Evolutionary conservation across 2,329 filamentous ascomycete species (phyloP), one percentile per base, ranked within the genome.

Genomic region (Paraphaeosphaeria minitans): DNA sequence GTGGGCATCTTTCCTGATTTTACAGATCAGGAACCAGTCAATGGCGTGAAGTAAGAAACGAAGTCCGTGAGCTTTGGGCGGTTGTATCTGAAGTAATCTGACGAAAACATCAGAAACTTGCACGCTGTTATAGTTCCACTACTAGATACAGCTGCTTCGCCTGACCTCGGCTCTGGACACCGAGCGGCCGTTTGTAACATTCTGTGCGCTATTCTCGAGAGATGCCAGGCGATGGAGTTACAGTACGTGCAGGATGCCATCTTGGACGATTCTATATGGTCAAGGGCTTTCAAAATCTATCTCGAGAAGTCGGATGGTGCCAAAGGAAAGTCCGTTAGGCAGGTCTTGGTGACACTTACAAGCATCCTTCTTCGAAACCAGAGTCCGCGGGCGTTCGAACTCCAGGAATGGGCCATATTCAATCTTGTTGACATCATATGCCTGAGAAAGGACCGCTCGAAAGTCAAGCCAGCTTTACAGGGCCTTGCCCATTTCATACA

Each of bases 391-490:
- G 66, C 70, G 14, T 24, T 55, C 3, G 54, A 71, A 24, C 66
- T 78, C 19, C 65, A 73, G 37, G 55, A 69, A 27, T 58, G 64
- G 42, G 69, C 74, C 33, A 60, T 67, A 22, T 53, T 57, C 27
- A 83, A 78, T 5, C 80, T 88, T 7, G 68, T 90, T 16, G 82
- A 84, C 1, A 85, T 89, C 14, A 82, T 91, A 43, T 81, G 83
- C 22, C 83, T 85, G 57, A 81, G 85, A 59, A 86, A 86, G 35
- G 81, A 86, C 16, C 87, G 85, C 62, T 84, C 87, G 10, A 81
- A 88, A 53, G 86, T 87, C 42, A 92, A 92, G 71, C 89, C 89
- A 37, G 85, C 88, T 7, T 83, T 92, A 60, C 87, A 88, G 68
- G 84, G 84, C 16, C 77, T 92, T 39, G 87, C 89, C 49, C 83